Conservation (phyloP, 495 filamentous ascomycete genomes). For the Talaromyces ruber region DNA sequence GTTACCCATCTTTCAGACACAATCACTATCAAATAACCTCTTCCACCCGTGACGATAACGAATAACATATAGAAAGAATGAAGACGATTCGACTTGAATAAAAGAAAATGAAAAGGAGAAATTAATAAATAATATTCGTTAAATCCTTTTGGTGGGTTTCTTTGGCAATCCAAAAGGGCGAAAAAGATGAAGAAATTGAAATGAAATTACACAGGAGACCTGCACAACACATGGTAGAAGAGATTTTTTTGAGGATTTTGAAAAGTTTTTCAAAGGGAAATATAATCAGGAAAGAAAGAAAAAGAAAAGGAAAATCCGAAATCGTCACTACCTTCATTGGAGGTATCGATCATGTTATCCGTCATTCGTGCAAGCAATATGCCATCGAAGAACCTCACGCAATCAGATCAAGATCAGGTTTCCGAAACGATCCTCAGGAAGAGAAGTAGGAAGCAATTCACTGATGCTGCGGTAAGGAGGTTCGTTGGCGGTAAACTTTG, state of each 20-base stretch:
- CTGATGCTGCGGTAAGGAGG: constrained; percentile 3
- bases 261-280: not conserved
- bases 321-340: not conserved
- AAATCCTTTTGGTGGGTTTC: not conserved
- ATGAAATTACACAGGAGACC: constrained; percentile 8
- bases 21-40: not conserved
- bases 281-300: not conserved
- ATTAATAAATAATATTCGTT: not conserved
- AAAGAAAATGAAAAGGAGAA: constrained; percentile 6
- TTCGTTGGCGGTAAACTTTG: not conserved
- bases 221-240: not conserved
- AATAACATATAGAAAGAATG: not conserved
- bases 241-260: not conserved
- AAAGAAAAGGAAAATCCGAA: constrained; percentile 2
- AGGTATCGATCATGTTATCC: not conserved
- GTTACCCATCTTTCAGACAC: not conserved
- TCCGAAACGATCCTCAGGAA: constrained; percentile 2
- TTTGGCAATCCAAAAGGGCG: not conserved
- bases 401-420: constrained; percentile 2
- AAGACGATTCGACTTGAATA: not conserved
- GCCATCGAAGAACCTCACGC: not conserved
- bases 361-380: not conserved
- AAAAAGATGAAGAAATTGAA: not conserved
- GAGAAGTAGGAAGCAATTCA: constrained; percentile 1
- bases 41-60: not conserved